These are phyloP conservation scores for Sarocladium oryzae DNA, from an alignment of 2,329 filamentous ascomycete species.

Conservation along the genomic window DNA sequence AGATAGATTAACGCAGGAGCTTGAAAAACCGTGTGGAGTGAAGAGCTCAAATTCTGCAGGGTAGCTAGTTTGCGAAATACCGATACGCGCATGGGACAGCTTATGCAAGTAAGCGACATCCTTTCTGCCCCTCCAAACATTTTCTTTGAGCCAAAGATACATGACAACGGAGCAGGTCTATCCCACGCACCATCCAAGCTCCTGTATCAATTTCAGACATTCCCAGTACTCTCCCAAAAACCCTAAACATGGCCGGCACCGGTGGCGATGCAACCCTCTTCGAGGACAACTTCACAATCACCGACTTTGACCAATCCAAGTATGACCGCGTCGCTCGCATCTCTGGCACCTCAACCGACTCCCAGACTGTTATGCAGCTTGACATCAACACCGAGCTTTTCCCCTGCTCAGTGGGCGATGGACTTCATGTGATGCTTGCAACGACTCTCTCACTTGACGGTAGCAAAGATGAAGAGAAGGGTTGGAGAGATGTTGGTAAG, in stretches of 20 bases:
- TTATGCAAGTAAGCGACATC: conserved; percentile 11
- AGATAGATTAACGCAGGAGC: no score
- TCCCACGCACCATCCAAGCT: no score
- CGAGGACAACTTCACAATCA: conserved; percentile 85
- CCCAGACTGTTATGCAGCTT: conserved; percentile 69
- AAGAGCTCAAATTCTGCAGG: neutral
- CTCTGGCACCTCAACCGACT: conserved; percentile 67
- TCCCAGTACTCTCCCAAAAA: neutral
- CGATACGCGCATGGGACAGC: neutral
- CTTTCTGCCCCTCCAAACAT: conserved; percentile 8
- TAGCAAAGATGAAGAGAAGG: conserved; percentile 65
- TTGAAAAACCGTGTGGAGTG: neutral
- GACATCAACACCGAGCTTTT: conserved; percentile 95
- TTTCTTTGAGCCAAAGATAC: conserved; percentile 6
- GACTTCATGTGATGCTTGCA: conserved; percentile 73
- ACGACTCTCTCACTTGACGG: conserved; percentile 85
- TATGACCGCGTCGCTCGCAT: conserved; percentile 94
- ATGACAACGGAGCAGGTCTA: no score
- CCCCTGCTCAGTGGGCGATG: conserved; percentile 67
- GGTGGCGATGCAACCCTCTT: conserved; percentile 88
- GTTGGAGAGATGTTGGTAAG: conserved; percentile 72
- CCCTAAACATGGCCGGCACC: conserved; percentile 36
- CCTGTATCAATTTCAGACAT: no score
- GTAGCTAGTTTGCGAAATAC: neutral
- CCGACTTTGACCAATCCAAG: conserved; percentile 71